Evolutionary conservation across 139 green algal genomes (phyloP).

Genomic region (Chlorella sp.): DNA sequence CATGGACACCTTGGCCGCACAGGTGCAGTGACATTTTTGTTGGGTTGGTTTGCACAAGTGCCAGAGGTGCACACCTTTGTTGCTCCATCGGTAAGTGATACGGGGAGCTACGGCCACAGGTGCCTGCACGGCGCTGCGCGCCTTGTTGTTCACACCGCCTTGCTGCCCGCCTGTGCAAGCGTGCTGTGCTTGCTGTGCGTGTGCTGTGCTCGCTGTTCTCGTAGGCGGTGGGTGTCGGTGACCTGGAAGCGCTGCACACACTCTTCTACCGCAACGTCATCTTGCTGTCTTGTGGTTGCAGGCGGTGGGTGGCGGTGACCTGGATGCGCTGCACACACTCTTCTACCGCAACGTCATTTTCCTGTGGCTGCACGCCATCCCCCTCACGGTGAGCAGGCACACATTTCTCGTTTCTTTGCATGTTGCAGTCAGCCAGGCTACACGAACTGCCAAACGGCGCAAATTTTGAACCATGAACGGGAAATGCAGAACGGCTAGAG

Average conservation of each 20-base stretch:
- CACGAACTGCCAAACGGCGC: too few relatives aligned
- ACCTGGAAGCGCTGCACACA: conserved; percentile 8
- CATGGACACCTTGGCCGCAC: conserved; percentile 19
- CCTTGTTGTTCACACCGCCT: background rate
- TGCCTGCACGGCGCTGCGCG: background rate
- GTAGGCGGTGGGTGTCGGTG: conserved; percentile 18
- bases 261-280: conserved; percentile 21
- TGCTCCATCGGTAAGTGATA: background rate
- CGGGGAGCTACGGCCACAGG: too few relatives aligned
- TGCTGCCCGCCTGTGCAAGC: too few relatives aligned
- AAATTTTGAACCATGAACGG: too few relatives aligned
- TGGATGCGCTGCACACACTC: conserved; percentile 9
- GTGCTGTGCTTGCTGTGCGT: too few relatives aligned
- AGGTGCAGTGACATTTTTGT: too few relatives aligned
- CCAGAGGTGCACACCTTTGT: background rate
- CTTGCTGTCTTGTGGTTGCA: conserved; percentile 15
- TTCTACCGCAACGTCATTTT: conserved; percentile 23
- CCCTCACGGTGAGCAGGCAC: conserved; percentile 6
- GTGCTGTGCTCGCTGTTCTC: background rate
- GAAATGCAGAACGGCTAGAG: too few relatives aligned
- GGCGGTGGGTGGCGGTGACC: conserved; percentile 19
- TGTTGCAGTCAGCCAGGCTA: too few relatives aligned
- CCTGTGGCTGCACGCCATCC: conserved; percentile 29
- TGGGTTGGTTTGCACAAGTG: background rate
- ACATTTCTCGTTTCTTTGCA: too few relatives aligned